phyloP scores from a whole-genome alignment of 1,284 basidiomycete genomes.

The Microbotryum scabiosae region DNA sequence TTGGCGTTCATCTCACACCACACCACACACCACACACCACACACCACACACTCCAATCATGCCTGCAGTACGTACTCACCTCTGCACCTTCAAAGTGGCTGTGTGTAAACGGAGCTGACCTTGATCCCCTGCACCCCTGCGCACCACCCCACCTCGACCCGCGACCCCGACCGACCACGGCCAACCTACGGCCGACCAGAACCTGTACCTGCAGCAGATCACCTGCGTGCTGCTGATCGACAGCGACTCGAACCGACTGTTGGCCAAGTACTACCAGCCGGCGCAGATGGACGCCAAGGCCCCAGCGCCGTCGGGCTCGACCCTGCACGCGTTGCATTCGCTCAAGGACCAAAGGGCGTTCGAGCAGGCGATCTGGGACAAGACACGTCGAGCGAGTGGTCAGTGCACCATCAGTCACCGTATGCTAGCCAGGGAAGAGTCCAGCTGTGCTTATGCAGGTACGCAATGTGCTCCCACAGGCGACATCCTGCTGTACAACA shows the following conservation, averaged over 20 bases:
- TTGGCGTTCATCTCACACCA: too few species aligned
- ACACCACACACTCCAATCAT: too few species aligned
- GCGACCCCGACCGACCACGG: too few species aligned
- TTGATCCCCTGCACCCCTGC: too few species aligned
- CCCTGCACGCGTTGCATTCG: constrained; percentile 44
- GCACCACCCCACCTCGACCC: too few species aligned
- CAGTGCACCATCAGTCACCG: constrained; percentile 36
- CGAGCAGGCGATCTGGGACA: constrained; percentile 90
- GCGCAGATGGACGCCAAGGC: constrained; percentile 49
- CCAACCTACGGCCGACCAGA: constrained; percentile 41
- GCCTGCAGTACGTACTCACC: too few species aligned
- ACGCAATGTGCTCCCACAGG: constrained; percentile 46
- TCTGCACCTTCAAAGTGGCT: too few species aligned
- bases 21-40: too few species aligned
- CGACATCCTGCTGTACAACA: constrained; percentile 89
- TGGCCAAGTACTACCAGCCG: constrained; percentile 88
- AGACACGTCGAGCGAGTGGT: constrained; percentile 87
- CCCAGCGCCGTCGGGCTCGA: constrained; percentile 19
- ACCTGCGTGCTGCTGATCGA: constrained; percentile 87
- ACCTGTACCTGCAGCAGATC: constrained; percentile 76
- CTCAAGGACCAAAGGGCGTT: constrained; percentile 91
- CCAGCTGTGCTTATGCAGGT: neutral
- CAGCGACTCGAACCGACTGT: constrained; percentile 82
- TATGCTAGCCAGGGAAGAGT: neutral
- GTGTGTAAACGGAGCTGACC: too few species aligned